Conservation (phyloP, 768 basidiomycete genomes). For the Hemileccinum impolitum region DNA sequence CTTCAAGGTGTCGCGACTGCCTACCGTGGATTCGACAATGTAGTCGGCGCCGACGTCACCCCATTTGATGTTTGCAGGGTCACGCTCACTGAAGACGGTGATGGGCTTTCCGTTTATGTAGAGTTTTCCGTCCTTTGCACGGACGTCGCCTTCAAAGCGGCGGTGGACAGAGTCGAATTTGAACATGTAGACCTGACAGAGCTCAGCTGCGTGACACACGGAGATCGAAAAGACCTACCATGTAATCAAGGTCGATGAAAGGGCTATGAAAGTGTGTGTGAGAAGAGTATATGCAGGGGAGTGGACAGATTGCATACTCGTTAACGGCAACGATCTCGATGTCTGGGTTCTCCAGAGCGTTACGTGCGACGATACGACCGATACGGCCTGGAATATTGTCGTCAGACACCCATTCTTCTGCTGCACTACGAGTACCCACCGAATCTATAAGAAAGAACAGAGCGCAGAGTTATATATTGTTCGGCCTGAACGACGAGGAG, state of each 20-base stretch:
- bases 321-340: conserved; percentile 92
- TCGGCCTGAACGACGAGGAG: conserved; percentile 2
- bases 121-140: conserved; percentile 86
- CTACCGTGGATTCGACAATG: conserved; percentile 91
- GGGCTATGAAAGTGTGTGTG: conserved; percentile 51
- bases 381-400: conserved; percentile 73
- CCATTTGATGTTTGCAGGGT: conserved; percentile 88
- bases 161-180: conserved; percentile 95
- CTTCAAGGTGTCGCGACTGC: conserved; percentile 19
- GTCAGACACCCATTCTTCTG: conserved; percentile 6
- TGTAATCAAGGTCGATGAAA: conserved; percentile 96
- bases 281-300: neutral
- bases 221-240: conserved; percentile 50
- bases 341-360: conserved; percentile 73
- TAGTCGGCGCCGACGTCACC: conserved; percentile 78
- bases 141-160: conserved; percentile 82
- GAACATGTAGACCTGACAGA: conserved; percentile 90
- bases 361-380: conserved; percentile 96
- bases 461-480: conserved; percentile 12
- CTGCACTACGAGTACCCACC: conserved; percentile 46
- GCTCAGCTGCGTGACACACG: conserved; percentile 1
- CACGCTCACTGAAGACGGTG: conserved; percentile 77
- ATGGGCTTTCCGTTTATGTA: conserved; percentile 76
- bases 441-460: conserved; percentile 46
- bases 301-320: conserved; percentile 57